These are phyloP conservation scores for Phellopilus nigrolimitatus DNA, from an alignment of 1,284 basidiomycete genomes.

Conservation along the genomic window DNA sequence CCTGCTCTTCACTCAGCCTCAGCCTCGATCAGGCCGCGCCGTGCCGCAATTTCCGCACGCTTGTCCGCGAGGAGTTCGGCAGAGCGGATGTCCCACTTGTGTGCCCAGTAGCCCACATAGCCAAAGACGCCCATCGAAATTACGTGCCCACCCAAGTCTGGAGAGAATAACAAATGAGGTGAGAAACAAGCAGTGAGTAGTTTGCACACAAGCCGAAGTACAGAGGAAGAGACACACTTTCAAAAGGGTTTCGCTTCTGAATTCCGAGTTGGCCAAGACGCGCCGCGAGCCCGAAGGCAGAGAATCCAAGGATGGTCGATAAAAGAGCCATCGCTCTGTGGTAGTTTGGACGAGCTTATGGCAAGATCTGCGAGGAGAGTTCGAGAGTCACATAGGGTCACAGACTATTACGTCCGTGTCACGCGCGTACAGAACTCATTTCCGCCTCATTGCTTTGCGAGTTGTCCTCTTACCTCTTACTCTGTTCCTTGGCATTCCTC, in stretches of 20 bases:
- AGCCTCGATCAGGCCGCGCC: constrained; percentile 19
- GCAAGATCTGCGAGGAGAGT: neutral
- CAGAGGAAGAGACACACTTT: constrained; percentile 47
- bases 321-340: constrained; percentile 57
- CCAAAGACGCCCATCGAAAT: constrained; percentile 66
- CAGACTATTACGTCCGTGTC: too few species aligned
- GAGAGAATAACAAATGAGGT: neutral
- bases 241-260: constrained; percentile 61
- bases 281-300: constrained; percentile 70
- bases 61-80: constrained; percentile 56
- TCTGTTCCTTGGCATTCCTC: too few species aligned
- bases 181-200: neutral
- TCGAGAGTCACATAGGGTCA: too few species aligned
- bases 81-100: constrained; percentile 58
- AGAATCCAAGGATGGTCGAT: constrained; percentile 72
- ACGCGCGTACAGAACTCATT: too few species aligned
- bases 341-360: constrained; percentile 6
- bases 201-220: neutral
- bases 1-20: constrained; percentile 4
- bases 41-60: constrained; percentile 50
- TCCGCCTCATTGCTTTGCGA: too few species aligned
- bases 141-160: constrained; percentile 61
- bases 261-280: constrained; percentile 80
- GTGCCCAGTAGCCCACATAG: constrained; percentile 62
- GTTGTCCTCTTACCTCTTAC: too few species aligned